Conservation (phyloP, 495 filamentous ascomycete species). For the Ascobolus immersus region DNA sequence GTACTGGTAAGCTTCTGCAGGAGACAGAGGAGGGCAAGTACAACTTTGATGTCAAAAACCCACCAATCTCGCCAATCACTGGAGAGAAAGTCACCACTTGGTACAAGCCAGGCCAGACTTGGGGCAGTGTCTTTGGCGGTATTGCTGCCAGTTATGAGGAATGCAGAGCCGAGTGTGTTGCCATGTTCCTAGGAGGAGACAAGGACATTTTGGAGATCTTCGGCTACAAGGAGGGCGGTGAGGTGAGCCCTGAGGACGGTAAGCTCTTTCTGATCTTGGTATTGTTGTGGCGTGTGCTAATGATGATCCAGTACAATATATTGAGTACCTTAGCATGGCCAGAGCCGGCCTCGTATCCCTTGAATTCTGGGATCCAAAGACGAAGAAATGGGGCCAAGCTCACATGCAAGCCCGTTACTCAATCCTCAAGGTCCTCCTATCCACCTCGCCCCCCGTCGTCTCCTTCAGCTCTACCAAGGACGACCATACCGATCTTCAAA, state of each 20-base stretch:
- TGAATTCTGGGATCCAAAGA: conserved; percentile 61
- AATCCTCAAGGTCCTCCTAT: conserved; percentile 64
- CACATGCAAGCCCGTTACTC: conserved; percentile 88
- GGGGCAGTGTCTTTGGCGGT: conserved; percentile 73
- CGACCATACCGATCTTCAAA: conserved; percentile 55
- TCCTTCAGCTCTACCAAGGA: conserved; percentile 45
- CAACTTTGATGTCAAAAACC: conserved; percentile 64
- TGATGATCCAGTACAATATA: conserved; percentile 36
- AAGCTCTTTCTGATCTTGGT: conserved; percentile 19
- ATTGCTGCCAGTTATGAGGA: conserved; percentile 73
- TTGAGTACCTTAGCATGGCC: conserved; percentile 75
- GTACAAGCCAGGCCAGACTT: conserved; percentile 87
- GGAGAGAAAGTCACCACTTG: conserved; percentile 53
- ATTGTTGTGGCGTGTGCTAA: background rate
- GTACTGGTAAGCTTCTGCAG: conserved; percentile 82
- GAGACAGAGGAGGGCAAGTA: conserved; percentile 55
- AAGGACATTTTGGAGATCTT: conserved; percentile 76
- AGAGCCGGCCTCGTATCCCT: conserved; percentile 60
- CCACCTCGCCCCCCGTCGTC: conserved; percentile 58
- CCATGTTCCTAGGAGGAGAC: conserved; percentile 78
- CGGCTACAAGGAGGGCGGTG: conserved; percentile 54
- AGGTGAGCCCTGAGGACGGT: conserved; percentile 52
- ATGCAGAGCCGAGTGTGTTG: conserved; percentile 56
- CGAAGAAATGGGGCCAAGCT: conserved; percentile 67
- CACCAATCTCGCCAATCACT: conserved; percentile 56